Evolutionary conservation across 2,329 filamentous ascomycete genomes (phyloP), one percentile per base, ranked within the genome.

Genomic region (Cladosporium sphaerospermum): DNA sequence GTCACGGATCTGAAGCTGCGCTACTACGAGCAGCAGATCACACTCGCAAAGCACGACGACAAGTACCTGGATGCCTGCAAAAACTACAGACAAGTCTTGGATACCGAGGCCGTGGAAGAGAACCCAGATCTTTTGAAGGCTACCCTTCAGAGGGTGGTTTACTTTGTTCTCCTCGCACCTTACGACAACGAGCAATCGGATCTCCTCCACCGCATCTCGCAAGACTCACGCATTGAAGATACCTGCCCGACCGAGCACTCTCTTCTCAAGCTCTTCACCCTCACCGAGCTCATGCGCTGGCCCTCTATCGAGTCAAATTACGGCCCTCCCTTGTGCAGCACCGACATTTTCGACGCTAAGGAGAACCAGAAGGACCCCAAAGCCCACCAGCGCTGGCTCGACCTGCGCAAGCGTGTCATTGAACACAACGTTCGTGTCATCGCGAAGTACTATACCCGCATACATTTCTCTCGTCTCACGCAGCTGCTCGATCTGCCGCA

Each of bases 171-270:
- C 61, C 86, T 99, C 48, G 88, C 93, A 7, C 91, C 93, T 7
- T 90, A 97, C 73, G 92, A 99, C 76, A 99, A 99, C 72, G 93
- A 99, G 71, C 93, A 99, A 71, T 93, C 92, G 62, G 93, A 99
- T 63, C 86, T 99, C 52, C 84, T 99, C 56, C 91, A 99, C 75
- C 88, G 93, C 65, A 87, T 99, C 62, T 83, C 90, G 69, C 82
- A 85, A 70, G 93, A 99, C 71, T 75, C 85, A 7, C 88, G 93
- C 59, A 83, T 97, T 49, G 53, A 58, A 2, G 60, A 62, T 19
- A 58, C 58, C 18, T 67, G 63, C 56, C 75, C 88, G 3, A 79
- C 84, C 53, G 92, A 97, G 59, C 86, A 89, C 31, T 84, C 91
- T 65, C 82, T 99, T 8, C 80, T 99, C 54, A 95, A 95, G 73